Base-by-base conservation (phyloP, 805 yeast species). In the Kuraishia molischiana region DNA sequence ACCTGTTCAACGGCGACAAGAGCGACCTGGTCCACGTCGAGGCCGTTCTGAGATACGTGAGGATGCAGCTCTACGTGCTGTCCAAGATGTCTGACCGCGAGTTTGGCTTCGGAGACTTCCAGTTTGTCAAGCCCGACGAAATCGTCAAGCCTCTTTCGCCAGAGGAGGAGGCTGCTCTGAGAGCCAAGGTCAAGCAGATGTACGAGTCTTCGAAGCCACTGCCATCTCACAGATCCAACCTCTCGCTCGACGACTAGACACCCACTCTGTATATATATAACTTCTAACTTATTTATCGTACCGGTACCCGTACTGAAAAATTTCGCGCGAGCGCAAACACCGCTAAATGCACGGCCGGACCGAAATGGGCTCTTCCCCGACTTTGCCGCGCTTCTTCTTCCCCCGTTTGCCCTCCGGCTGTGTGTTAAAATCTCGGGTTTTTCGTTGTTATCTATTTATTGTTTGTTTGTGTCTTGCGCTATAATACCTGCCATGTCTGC, bases 21-120 rank as follows among this genome's bases (percentile, higher is more conserved):
- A 77, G 85, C 46, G 95, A 90, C 59, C 68, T 81, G 58, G 77
- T 83, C 40, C 86, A 86, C 43, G 64, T 92, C 32, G 97, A 89
- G 58, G 89, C 92, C 11, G 67, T 84, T 47, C 85, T 89, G n/a
- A 85, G 85, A 45, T 92, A 90, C 54, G 80, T 86, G 20, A 78
- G 97, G 56, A 80, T 85, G 48, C 95, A 92, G 55, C 63, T 92
- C 36, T 92, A 89, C 53, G 90, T 92, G 13, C 64, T 92, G 51
- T 82, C 82, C 54, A 79, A 79, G 55, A 75, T 86, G 69, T 73
- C 86, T 24, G 98, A 92, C 57, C 71, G 95, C 48, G 95, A 90
- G 47, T 90, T 92, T 64, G 96, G 94, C 1, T 76, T 84, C 47
- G 98, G 98, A 24, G 76, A 79, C 49, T 87, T 89, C 58, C 70